Evolutionary conservation across 2,329 filamentous ascomycete genomes (phyloP), one percentile per base, ranked within the genome.

Genomic region (Pseudocercospora macadamiae): DNA sequence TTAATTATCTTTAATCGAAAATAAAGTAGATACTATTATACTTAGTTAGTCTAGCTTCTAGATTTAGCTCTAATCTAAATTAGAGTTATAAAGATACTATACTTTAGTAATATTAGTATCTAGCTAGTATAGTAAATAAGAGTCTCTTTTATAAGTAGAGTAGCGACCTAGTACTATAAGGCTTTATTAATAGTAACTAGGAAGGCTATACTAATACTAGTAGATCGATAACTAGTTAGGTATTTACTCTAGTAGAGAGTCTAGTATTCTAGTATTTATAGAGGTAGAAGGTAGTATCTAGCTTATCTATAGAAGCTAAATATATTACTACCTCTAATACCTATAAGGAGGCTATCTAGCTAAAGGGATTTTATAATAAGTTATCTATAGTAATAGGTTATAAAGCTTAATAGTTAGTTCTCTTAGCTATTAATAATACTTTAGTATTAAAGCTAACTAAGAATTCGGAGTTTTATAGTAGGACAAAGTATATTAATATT

Each of bases 401-500:
- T 12, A n/a, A 30, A 34, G 16, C 28, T 32, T 51, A 51, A 9
- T 10, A 51, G 28, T 16, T 51, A 34, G 21, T 51, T 6, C 12
- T 6, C 14, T 25, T 51, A 12, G 16, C 28, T 51, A 51, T 51
- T 19, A 19, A 51, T 32, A 51, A 51, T 28, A 12, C 12, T n/a
- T 51, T 30, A 19, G 28, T 19, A 19, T 21, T 51, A 7, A 34
- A 51, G 26, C 6, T 51, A n/a, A 16, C 47, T 28, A 51, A 51
- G 47, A 51, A 51, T 19, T 25, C 26, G n/a, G 28, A 51, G 14
- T 51, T 51, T n/a, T 32, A 51, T n/a, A 7, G 21, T 51, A 51
- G 26, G 32, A 51, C 26, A 5, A 51, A 51, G 28, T 18, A 51
- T 30, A 51, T 51, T 28, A 28, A 51, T 30, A 51, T 51, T 28